A percentile compares a stretch with the other conserved stretches of the same genome.
These are phyloP conservation scores for Pythium oligandrum DNA, from an alignment of 352 stramenopile genomes.

Conservation along the genomic window DNA sequence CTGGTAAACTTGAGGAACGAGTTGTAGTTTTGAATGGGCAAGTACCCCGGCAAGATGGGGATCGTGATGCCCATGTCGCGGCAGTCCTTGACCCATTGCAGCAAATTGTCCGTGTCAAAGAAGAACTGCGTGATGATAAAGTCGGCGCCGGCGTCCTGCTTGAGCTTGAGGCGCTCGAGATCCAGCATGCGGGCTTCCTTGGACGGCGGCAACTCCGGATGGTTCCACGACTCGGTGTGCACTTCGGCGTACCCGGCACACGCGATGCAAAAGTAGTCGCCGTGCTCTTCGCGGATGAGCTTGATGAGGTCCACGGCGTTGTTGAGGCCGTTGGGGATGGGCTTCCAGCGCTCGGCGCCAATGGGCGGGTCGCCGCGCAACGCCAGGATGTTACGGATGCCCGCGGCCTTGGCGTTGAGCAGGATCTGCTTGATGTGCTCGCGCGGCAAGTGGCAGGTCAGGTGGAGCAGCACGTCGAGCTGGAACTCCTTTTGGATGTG, in stretches of 20 bases:
- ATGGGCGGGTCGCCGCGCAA: slow-evolving; percentile 95
- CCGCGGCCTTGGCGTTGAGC: slow-evolving; percentile 55
- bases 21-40: slow-evolving; percentile 90
- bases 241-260: slow-evolving; percentile 97
- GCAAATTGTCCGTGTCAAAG: slow-evolving; percentile 97
- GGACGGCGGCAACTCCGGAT: slow-evolving; percentile 74
- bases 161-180: slow-evolving; percentile 97
- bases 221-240: slow-evolving; percentile 83
- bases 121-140: slow-evolving; percentile 99
- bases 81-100: slow-evolving; percentile 94
- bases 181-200: slow-evolving; percentile 80
- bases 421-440: slow-evolving; percentile 65
- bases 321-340: slow-evolving; percentile 85
- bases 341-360: slow-evolving; percentile 83
- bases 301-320: slow-evolving; percentile 96
- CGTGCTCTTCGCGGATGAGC: slow-evolving; percentile 95
- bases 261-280: slow-evolving; percentile 95
- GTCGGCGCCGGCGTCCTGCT: slow-evolving; percentile 95
- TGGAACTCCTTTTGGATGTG: slow-evolving; percentile 86
- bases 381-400: slow-evolving; percentile 98
- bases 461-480: slow-evolving; percentile 74
- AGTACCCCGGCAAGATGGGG: slow-evolving; percentile 93
- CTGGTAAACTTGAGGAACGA: slow-evolving; percentile 98
- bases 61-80: slow-evolving; percentile 90
- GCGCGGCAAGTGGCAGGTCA: slow-evolving; percentile 72